phyloP scores from a whole-genome alignment of 192 early-diverging fungal species.

The Lunasporangiospora selenospora region DNA sequence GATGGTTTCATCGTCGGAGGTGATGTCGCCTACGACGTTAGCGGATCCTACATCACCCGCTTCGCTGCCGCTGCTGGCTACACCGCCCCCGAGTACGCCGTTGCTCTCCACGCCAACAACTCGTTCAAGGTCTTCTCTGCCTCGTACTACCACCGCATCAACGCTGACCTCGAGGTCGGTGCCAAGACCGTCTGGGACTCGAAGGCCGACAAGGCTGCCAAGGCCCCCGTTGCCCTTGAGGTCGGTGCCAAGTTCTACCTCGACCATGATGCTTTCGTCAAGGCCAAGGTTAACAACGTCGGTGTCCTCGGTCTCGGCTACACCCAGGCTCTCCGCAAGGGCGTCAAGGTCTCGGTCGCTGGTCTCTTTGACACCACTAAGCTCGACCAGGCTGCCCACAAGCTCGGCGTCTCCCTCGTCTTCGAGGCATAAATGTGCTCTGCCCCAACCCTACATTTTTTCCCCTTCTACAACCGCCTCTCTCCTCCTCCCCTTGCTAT shows the following conservation, averaged over 20 bases:
- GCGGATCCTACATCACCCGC: constrained; percentile 82
- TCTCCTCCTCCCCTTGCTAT: not conserved
- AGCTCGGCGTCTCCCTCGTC: constrained; percentile 89
- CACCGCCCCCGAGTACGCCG: constrained; percentile 84
- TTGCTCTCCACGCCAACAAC: constrained; percentile 92
- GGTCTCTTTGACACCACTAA: constrained; percentile 95
- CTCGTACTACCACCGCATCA: constrained; percentile 98
- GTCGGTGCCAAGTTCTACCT: constrained; percentile 94
- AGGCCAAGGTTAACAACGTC: constrained; percentile 85
- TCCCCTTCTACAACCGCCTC: not conserved
- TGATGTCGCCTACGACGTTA: constrained; percentile 94
- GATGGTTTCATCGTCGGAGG: constrained; percentile 93
- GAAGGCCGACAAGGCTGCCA: constrained; percentile 64
- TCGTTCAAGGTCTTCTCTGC: constrained; percentile 88
- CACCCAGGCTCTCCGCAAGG: constrained; percentile 90
- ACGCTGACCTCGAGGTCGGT: constrained; percentile 90
- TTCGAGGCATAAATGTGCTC: constrained; percentile 80
- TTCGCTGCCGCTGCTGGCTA: constrained; percentile 92
- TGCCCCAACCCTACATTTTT: not conserved
- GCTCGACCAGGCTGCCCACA: constrained; percentile 93
- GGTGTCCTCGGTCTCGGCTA: constrained; percentile 94
- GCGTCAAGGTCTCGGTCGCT: constrained; percentile 93
- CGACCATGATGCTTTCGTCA: constrained; percentile 88
- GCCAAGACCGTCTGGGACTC: constrained; percentile 93
- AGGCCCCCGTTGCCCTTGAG: constrained; percentile 81